These are phyloP conservation scores for Penicillium digitatum DNA, from an alignment of 2,329 filamentous ascomycete genomes.

Conservation along the genomic window DNA sequence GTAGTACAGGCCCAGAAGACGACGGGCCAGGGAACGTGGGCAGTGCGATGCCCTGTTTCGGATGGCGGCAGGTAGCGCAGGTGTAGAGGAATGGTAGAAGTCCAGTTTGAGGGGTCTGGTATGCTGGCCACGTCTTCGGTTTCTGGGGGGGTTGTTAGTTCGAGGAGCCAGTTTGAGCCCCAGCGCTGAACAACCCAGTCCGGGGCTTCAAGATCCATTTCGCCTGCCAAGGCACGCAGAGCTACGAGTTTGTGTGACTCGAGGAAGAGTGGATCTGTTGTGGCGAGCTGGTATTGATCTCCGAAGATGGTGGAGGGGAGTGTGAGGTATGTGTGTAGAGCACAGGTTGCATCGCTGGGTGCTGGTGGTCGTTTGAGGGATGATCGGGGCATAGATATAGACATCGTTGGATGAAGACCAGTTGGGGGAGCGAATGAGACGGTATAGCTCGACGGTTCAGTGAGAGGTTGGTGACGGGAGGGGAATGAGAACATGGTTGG, in stretches of 20 bases:
- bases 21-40: constrained; percentile 71
- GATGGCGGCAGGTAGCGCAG: constrained; percentile 73
- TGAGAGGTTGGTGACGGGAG: constrained; percentile 66
- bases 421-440: constrained; percentile 65
- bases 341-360: constrained; percentile 56
- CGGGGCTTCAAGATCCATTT: constrained; percentile 86
- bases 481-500: constrained; percentile 80
- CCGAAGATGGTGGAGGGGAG: constrained; percentile 77
- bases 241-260: constrained; percentile 71
- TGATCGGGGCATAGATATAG: constrained; percentile 58
- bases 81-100: constrained; percentile 67
- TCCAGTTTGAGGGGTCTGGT: constrained; percentile 26
- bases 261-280: constrained; percentile 62
- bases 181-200: constrained; percentile 71
- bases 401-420: constrained; percentile 78
- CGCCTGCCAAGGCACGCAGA: constrained; percentile 65
- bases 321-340: constrained; percentile 74
- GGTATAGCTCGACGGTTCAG: constrained; percentile 53
- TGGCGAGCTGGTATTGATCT: constrained; percentile 76
- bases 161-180: constrained; percentile 74
- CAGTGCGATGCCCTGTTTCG: constrained; percentile 50
- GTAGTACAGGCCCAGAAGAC: constrained; percentile 88
- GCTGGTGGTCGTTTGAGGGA: constrained; percentile 48
- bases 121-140: constrained; percentile 1
- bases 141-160: constrained; percentile 57